Conservation (phyloP, 306 rosid genomes). For the Ziziphus jujuba region DNA sequence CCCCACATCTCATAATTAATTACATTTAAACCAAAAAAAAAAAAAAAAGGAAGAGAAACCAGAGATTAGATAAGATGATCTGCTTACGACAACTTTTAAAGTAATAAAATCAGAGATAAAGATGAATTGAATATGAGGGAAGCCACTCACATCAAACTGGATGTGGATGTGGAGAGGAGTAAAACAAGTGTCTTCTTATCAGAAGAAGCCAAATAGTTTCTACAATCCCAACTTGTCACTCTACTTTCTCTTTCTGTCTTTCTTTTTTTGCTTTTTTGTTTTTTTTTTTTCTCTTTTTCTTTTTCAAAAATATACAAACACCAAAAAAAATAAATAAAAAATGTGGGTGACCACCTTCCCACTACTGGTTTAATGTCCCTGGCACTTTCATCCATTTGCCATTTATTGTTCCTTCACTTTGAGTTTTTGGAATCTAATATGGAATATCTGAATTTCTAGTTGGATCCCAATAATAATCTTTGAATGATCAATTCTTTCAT, state of each 20-base stretch:
- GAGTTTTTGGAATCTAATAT: slow-evolving; percentile 18
- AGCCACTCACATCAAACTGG: slow-evolving; percentile 29
- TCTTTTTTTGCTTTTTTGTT: background rate
- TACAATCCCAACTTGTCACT: slow-evolving; percentile 11
- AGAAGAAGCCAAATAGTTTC: slow-evolving; percentile 16
- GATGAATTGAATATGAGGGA: slow-evolving; percentile 19
- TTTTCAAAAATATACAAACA: too few species aligned
- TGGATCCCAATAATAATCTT: slow-evolving; percentile 24
- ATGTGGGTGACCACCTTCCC: slow-evolving; percentile 41
- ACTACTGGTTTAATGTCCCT: slow-evolving; percentile 12
- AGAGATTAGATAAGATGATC: slow-evolving; percentile 43
- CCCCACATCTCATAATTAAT: background rate
- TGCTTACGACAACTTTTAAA: background rate
- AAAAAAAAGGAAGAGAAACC: slow-evolving; percentile 34
- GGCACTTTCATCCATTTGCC: background rate
- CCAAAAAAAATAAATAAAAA: too few species aligned
- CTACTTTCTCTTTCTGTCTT: background rate
- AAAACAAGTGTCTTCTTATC: slow-evolving; percentile 23
- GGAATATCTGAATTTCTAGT: slow-evolving; percentile 28
- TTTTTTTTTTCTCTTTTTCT: too few species aligned
- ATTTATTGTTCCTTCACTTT: slow-evolving; percentile 11
- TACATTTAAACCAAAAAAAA: background rate
- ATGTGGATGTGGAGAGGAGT: slow-evolving; percentile 30
- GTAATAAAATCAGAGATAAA: slow-evolving; percentile 39
- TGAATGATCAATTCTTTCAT: slow-evolving; percentile 27